A percentile compares a stretch with the other conserved stretches of the same genome.
phyloP scores from a whole-genome alignment of 1,139 yeast species.

The Debaryomyces nepalensis region DNA sequence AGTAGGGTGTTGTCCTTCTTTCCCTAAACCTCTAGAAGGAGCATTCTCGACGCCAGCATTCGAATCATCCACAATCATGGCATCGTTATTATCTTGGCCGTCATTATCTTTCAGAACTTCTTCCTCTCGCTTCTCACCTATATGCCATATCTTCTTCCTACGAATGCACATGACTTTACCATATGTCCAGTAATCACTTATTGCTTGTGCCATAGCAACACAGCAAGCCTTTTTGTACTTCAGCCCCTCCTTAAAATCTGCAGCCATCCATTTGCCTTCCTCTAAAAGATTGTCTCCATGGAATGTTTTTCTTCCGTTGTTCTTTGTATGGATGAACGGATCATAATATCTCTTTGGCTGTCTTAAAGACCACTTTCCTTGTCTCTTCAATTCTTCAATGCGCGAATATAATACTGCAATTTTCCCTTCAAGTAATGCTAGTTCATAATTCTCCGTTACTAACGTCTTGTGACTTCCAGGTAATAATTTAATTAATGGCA shows the following conservation, averaged over 20 bases:
- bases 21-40: slow-evolving; percentile 16
- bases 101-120: slow-evolving; percentile 3
- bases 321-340: slow-evolving; percentile 55
- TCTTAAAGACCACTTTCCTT: slow-evolving; percentile 88
- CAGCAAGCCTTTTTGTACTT: slow-evolving; percentile 75
- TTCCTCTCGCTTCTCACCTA: slow-evolving; percentile 14
- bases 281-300: slow-evolving; percentile 79
- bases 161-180: slow-evolving; percentile 74
- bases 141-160: slow-evolving; percentile 23
- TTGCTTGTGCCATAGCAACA: slow-evolving; percentile 68
- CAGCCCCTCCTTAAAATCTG: slow-evolving; percentile 73
- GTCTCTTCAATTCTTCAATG: slow-evolving; percentile 87
- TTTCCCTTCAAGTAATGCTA: slow-evolving; percentile 89
- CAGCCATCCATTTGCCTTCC: slow-evolving; percentile 86
- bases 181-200: slow-evolving; percentile 75
- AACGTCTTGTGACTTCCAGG: slow-evolving; percentile 87
- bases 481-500: slow-evolving; percentile 78
- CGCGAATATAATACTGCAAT: slow-evolving; percentile 90
- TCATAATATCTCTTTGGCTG: slow-evolving; percentile 78
- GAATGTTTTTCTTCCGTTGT: slow-evolving; percentile 39
- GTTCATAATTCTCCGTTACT: slow-evolving; percentile 82
- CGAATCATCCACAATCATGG: slow-evolving; percentile 4
- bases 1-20: slow-evolving; percentile 15
- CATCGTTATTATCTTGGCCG: not conserved
- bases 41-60: slow-evolving; percentile 12